Percentiles rank a stretch among this genome's conserved stretches.
Evolutionary conservation across 306 rosid species (phyloP).

Genomic region (Dalbergia cochinchinensis): DNA sequence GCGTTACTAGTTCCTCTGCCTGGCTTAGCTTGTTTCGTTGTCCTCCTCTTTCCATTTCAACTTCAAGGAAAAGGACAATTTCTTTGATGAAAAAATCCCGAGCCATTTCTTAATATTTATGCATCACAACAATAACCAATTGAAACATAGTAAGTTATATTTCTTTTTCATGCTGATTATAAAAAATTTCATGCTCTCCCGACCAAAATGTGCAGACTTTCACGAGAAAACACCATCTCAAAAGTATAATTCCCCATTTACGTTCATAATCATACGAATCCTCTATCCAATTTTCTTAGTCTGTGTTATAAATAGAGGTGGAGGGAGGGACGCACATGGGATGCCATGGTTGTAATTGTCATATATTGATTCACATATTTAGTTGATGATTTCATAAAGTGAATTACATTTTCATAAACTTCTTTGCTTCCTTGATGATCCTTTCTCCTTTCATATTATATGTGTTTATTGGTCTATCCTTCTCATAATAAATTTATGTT

Average conservation of each 20-base stretch:
- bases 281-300: not conserved
- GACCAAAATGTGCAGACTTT: not conserved
- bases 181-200: not conserved
- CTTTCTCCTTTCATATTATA: too few relatives aligned
- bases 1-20: not conserved
- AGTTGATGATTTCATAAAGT: too few relatives aligned
- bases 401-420: too few relatives aligned
- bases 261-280: not conserved
- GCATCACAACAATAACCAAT: not conserved
- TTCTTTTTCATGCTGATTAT: too few relatives aligned
- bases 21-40: not conserved
- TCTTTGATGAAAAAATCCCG: not conserved
- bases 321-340: too few relatives aligned
- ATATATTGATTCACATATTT: too few relatives aligned
- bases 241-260: not conserved
- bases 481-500: too few relatives aligned
- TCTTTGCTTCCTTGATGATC: too few relatives aligned
- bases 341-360: too few relatives aligned
- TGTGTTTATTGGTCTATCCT: too few relatives aligned
- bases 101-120: not conserved
- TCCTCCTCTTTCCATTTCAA: not conserved
- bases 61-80: slow-evolving; percentile 14
- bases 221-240: not conserved
- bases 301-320: too few relatives aligned
- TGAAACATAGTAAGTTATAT: not conserved